A percentile compares a stretch with the other conserved stretches of the same genome.
Conservation (phyloP, 495 filamentous ascomycete genomes). For the Saxispiralis lemnorum region DNA sequence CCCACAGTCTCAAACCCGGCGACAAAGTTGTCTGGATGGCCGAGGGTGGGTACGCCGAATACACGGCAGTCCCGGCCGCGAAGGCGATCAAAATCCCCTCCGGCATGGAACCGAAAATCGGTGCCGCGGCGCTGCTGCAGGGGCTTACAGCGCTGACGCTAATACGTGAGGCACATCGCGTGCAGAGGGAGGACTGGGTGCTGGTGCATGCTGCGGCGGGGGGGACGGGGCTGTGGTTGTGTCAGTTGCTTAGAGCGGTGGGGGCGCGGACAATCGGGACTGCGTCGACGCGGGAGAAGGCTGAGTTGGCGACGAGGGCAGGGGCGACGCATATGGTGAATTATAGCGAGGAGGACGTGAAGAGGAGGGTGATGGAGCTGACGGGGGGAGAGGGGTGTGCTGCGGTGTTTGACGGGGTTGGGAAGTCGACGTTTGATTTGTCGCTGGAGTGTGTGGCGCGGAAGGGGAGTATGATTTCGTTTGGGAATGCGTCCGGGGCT, state of each 20-base stretch:
- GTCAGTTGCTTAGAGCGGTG: constrained; percentile 52
- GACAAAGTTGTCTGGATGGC: constrained; percentile 28
- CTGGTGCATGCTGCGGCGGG: constrained; percentile 85
- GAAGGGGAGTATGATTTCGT: constrained; percentile 71
- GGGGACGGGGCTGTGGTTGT: constrained; percentile 64
- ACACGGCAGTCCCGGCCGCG: constrained; percentile 41
- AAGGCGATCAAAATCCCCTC: constrained; percentile 48
- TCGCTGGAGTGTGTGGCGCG: constrained; percentile 59
- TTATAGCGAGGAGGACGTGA: constrained; percentile 41
- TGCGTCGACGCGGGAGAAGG: constrained; percentile 56
- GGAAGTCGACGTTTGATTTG: constrained; percentile 70
- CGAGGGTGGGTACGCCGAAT: constrained; percentile 56
- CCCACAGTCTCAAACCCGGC: constrained; percentile 14
- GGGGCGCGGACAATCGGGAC: constrained; percentile 76
- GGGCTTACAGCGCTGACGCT: constrained; percentile 75
- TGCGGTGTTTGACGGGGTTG: constrained; percentile 81
- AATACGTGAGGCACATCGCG: constrained; percentile 55
- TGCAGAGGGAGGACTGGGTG: constrained; percentile 65
- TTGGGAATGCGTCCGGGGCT: constrained; percentile 76
- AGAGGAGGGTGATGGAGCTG: constrained; percentile 21
- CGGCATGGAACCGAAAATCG: constrained; percentile 42
- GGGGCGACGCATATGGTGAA: constrained; percentile 60
- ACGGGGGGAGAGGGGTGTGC: constrained; percentile 40
- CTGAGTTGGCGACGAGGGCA: constrained; percentile 59
- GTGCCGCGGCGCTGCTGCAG: constrained; percentile 53